These are phyloP conservation scores for Penicillium sp. DNA, from an alignment of 2,329 filamentous ascomycete species.

Conservation along the genomic window DNA sequence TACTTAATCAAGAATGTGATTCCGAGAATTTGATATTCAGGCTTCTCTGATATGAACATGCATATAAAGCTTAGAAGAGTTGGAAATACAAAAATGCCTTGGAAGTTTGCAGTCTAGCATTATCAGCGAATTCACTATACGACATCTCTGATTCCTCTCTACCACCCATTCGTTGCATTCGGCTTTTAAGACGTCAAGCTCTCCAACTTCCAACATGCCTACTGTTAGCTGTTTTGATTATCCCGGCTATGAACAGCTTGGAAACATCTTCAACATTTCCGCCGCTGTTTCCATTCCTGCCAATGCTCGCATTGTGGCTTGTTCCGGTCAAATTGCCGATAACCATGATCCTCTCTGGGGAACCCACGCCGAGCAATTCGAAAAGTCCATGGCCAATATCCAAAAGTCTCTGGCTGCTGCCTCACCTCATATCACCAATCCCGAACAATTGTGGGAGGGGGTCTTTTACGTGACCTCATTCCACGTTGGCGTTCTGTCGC, in stretches of 20 bases:
- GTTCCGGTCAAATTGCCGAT: slow-evolving; percentile 8
- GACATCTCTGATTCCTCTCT: too few species aligned
- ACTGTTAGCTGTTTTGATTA: slow-evolving; percentile 1
- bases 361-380: slow-evolving; percentile 8
- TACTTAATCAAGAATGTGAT: neutral
- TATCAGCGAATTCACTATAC: too few species aligned
- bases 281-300: slow-evolving; percentile 5
- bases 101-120: too few species aligned
- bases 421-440: slow-evolving; percentile 5
- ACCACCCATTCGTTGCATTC: too few species aligned
- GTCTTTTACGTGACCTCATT: slow-evolving; percentile 6
- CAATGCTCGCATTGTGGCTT: slow-evolving; percentile 6
- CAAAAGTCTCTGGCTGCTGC: slow-evolving; percentile 4
- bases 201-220: neutral
- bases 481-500: slow-evolving; percentile 3
- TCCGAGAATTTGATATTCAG: too few species aligned
- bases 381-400: slow-evolving; percentile 10
- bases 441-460: slow-evolving; percentile 1
- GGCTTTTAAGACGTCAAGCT: too few species aligned
- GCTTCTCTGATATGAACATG: too few species aligned
- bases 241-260: slow-evolving; percentile 1
- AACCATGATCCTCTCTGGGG: slow-evolving; percentile 9
- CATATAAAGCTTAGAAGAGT: too few species aligned
- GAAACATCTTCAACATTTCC: slow-evolving; percentile 6
- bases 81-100: too few species aligned